Conservation (phyloP, 2,329 filamentous ascomycete genomes). For the Ceratocystis eucalypticola region DNA sequence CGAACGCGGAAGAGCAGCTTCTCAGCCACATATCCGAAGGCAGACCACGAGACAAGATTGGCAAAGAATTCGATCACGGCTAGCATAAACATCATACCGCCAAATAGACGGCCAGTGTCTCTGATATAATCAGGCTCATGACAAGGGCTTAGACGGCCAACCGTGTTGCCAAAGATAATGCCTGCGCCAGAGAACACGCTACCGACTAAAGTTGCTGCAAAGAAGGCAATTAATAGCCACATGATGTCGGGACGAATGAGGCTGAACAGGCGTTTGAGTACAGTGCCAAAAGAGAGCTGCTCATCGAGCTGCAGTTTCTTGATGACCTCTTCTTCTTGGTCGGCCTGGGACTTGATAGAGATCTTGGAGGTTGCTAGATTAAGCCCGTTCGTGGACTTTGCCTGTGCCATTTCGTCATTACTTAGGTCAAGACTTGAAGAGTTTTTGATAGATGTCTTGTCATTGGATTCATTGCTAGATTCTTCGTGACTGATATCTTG, state of each 20-base stretch:
- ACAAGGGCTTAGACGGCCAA: constrained; percentile 36
- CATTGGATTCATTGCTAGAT: constrained; percentile 21
- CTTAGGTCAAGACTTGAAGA: constrained; percentile 26
- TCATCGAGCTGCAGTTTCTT: constrained; percentile 29
- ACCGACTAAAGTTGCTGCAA: constrained; percentile 41
- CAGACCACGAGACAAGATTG: constrained; percentile 43
- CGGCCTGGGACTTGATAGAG: constrained; percentile 24
- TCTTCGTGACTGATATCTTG: constrained; percentile 27
- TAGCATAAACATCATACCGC: constrained; percentile 43
- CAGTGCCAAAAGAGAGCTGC: constrained; percentile 29
- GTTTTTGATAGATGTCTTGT: constrained; percentile 23
- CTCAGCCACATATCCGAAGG: constrained; percentile 41
- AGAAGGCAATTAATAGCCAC: constrained; percentile 30
- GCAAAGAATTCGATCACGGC: constrained; percentile 35
- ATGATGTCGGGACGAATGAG: constrained; percentile 30
- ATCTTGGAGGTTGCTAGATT: constrained; percentile 30
- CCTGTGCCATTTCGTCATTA: constrained; percentile 24
- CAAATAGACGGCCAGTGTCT: constrained; percentile 34
- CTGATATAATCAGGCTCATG: constrained; percentile 29
- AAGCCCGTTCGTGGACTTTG: constrained; percentile 27
- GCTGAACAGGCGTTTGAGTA: constrained; percentile 28
- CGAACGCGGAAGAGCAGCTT: constrained; percentile 50
- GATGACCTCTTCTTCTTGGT: constrained; percentile 26
- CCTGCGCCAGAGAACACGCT: constrained; percentile 40
- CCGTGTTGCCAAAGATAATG: constrained; percentile 35